phyloP scores from a whole-genome alignment of 306 rosid species.

The Canavalia ensiformis region DNA sequence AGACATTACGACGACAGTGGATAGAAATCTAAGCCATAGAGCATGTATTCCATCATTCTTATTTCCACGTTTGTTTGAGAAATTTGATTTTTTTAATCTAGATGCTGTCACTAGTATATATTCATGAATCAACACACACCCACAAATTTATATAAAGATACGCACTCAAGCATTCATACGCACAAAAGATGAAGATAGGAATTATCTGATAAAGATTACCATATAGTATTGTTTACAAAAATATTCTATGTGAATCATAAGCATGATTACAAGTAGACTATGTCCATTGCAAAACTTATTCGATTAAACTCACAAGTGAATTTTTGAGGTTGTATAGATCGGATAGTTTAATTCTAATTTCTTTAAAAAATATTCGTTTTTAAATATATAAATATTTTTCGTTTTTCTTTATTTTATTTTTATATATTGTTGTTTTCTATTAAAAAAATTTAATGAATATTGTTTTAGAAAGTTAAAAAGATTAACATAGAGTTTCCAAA shows the following conservation, averaged over 20 bases:
- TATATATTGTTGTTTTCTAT: too few relatives aligned
- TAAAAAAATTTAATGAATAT: too few relatives aligned
- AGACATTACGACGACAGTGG: neutral
- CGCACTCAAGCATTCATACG: conserved; percentile 9
- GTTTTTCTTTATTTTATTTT: too few relatives aligned
- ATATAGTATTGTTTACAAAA: neutral
- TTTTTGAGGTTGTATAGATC: too few relatives aligned
- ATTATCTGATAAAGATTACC: conserved; percentile 42
- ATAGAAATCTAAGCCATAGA: conserved; percentile 25
- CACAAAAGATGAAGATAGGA: conserved; percentile 22
- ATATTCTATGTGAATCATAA: conserved; percentile 33
- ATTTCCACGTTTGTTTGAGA: neutral
- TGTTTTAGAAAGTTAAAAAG: too few relatives aligned
- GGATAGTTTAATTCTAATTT: too few relatives aligned
- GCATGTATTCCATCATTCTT: conserved; percentile 37
- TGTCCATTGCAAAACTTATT: conserved; percentile 29
- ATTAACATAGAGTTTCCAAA: too few relatives aligned
- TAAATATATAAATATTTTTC: too few relatives aligned
- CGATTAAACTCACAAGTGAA: neutral
- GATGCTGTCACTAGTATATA: neutral
- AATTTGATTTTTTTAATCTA: neutral
- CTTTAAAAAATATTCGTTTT: too few relatives aligned
- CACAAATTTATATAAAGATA: neutral
- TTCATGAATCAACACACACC: conserved; percentile 5
- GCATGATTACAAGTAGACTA: conserved; percentile 33